phyloP scores from a whole-genome alignment of 805 yeast species.

The Zygotorulaspora danielsina region DNA sequence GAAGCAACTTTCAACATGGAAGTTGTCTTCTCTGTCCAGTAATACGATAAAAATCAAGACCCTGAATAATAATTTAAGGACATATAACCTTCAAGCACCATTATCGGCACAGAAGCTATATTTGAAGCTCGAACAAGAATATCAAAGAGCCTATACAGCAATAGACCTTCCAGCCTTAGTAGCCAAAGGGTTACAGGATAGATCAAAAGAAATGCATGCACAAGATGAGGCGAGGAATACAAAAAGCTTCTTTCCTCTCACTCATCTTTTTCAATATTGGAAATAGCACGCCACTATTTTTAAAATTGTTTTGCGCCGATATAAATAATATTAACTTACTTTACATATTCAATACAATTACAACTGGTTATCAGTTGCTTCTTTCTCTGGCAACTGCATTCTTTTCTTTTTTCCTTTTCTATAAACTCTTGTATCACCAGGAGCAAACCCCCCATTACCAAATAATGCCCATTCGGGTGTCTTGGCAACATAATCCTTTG shows the following conservation, averaged over 20 bases:
- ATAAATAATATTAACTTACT: neutral
- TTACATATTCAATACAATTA: slow-evolving; percentile 1
- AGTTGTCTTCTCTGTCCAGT: slow-evolving; percentile 29
- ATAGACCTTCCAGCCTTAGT: slow-evolving; percentile 26
- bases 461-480: slow-evolving; percentile 92
- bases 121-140: slow-evolving; percentile 42
- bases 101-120: slow-evolving; percentile 55
- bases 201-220: neutral
- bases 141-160: slow-evolving; percentile 37
- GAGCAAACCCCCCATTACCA: slow-evolving; percentile 91
- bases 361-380: neutral
- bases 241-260: neutral
- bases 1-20: slow-evolving; percentile 37
- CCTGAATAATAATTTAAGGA: slow-evolving; percentile 48
- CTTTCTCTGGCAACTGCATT: neutral
- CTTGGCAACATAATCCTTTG: slow-evolving; percentile 72
- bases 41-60: slow-evolving; percentile 36
- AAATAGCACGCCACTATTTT: neutral
- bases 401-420: slow-evolving; percentile 54
- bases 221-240: neutral
- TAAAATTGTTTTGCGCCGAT: neutral
- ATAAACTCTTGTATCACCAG: slow-evolving; percentile 68
- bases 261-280: slow-evolving; percentile 2
- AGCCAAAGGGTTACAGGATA: slow-evolving; percentile 4
- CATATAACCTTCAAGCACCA: slow-evolving; percentile 64